A percentile compares a stretch with the other conserved stretches of the same genome.
Evolutionary conservation across 768 basidiomycete species (phyloP).

Genomic region (Scleroderma citrinum): DNA sequence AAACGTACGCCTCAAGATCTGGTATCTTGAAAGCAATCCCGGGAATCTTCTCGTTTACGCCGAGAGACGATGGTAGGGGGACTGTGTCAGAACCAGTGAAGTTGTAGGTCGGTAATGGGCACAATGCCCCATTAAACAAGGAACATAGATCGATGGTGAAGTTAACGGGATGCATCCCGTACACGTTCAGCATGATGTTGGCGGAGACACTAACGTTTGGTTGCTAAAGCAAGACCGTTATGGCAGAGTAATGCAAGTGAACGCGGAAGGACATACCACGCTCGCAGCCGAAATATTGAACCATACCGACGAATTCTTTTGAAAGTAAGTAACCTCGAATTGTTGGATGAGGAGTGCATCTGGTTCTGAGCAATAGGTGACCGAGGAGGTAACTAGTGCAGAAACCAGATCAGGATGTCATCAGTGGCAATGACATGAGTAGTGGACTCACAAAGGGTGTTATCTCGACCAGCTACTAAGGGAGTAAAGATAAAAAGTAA

Average conservation of each 20-base stretch:
- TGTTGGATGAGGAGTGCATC: slow-evolving; percentile 73
- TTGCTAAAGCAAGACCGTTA: slow-evolving; percentile 39
- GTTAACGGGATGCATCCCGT: slow-evolving; percentile 80
- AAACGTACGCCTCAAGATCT: slow-evolving; percentile 68
- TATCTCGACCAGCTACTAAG: slow-evolving; percentile 43
- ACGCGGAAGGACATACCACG: slow-evolving; percentile 51
- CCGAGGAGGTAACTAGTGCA: slow-evolving; percentile 76
- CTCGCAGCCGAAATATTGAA: slow-evolving; percentile 87
- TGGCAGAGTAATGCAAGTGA: slow-evolving; percentile 4
- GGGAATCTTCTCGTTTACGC: slow-evolving; percentile 57
- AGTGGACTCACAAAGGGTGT: slow-evolving; percentile 53
- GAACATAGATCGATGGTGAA: slow-evolving; percentile 82
- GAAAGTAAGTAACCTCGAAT: slow-evolving; percentile 69
- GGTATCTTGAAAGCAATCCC: slow-evolving; percentile 81
- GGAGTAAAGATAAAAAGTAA: slow-evolving; percentile 35
- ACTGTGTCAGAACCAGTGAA: slow-evolving; percentile 80
- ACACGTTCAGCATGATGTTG: slow-evolving; percentile 79
- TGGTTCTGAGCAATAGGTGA: slow-evolving; percentile 81
- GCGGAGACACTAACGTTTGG: slow-evolving; percentile 76
- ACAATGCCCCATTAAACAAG: slow-evolving; percentile 72
- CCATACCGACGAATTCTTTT: slow-evolving; percentile 62
- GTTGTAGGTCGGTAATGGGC: slow-evolving; percentile 77
- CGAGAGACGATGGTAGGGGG: slow-evolving; percentile 53
- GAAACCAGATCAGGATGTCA: slow-evolving; percentile 4
- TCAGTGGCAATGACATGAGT: slow-evolving; percentile 1